phyloP scores from a whole-genome alignment of 345 rosid genomes.

The Melaleuca quinquenervia region DNA sequence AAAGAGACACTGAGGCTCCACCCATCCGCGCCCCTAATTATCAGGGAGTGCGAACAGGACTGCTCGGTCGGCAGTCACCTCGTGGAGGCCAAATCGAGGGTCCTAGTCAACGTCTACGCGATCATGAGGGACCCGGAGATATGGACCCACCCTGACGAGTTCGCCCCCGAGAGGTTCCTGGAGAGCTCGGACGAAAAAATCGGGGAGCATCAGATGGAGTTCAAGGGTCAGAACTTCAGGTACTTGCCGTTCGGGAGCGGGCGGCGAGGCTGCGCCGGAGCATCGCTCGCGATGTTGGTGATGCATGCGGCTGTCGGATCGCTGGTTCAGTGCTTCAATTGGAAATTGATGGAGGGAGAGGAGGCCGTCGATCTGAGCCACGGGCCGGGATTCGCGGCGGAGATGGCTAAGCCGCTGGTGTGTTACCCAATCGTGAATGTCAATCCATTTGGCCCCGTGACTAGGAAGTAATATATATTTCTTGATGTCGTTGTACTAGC shows the following conservation, averaged over 20 bases:
- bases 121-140: constrained; percentile 27
- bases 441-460: not conserved
- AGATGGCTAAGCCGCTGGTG: constrained; percentile 38
- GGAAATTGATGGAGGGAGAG: constrained; percentile 18
- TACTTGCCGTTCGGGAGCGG: constrained; percentile 39
- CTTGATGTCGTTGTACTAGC: not conserved
- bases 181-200: not conserved
- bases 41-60: constrained; percentile 11
- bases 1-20: constrained; percentile 22
- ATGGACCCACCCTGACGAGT: constrained; percentile 17
- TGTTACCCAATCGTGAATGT: constrained; percentile 23
- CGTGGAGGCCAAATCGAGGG: constrained; percentile 11
- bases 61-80: constrained; percentile 16
- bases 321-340: constrained; percentile 36
- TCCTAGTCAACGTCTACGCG: constrained; percentile 19
- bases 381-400: constrained; percentile 17
- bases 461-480: not conserved
- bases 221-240: constrained; percentile 9
- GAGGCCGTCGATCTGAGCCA: constrained; percentile 4
- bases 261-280: constrained; percentile 23
- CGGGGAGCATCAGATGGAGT: constrained; percentile 7
- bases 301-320: constrained; percentile 20
- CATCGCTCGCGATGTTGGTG: constrained; percentile 5
- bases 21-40: constrained; percentile 10
- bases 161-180: constrained; percentile 32